Conservation (phyloP, 768 basidiomycete genomes). For the Lyophyllum atratum region DNA sequence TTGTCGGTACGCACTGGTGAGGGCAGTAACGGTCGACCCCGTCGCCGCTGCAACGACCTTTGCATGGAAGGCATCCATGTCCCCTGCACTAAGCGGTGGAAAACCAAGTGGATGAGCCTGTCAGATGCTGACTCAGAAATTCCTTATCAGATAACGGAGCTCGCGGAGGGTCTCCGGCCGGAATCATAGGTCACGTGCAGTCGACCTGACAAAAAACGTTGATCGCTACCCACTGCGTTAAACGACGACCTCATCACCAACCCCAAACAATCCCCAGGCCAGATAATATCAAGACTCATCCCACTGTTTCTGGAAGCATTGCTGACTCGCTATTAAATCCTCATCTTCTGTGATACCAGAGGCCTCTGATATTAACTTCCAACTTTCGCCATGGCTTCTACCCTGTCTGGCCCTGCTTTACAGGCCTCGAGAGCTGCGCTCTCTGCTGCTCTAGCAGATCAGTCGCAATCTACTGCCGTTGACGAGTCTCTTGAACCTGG, state of each 20-base stretch:
- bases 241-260: slow-evolving; percentile 9
- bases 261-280: background rate
- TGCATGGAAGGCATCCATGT: slow-evolving; percentile 76
- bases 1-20: slow-evolving; percentile 62
- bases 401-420: slow-evolving; percentile 65
- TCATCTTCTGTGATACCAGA: slow-evolving; percentile 8
- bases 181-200: slow-evolving; percentile 14
- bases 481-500: slow-evolving; percentile 65
- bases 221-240: slow-evolving; percentile 3
- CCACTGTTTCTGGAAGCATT: slow-evolving; percentile 6
- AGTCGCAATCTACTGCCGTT: slow-evolving; percentile 26
- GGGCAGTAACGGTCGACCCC: slow-evolving; percentile 78
- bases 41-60: slow-evolving; percentile 80
- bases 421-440: slow-evolving; percentile 82
- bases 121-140: slow-evolving; percentile 7
- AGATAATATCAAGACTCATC: slow-evolving; percentile 9
- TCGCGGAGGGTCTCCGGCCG: slow-evolving; percentile 6
- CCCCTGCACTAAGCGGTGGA: background rate
- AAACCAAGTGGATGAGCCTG: slow-evolving; percentile 2
- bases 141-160: slow-evolving; percentile 36
- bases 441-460: slow-evolving; percentile 68
- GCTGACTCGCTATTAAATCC: background rate
- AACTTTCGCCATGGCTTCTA: slow-evolving; percentile 41
- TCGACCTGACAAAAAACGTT: slow-evolving; percentile 17
- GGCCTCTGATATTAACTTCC: slow-evolving; percentile 15